Percentiles rank a stretch among this genome's conserved stretches.
phyloP scores from a whole-genome alignment of 495 filamentous ascomycete genomes.

The Neurospora sp. region DNA sequence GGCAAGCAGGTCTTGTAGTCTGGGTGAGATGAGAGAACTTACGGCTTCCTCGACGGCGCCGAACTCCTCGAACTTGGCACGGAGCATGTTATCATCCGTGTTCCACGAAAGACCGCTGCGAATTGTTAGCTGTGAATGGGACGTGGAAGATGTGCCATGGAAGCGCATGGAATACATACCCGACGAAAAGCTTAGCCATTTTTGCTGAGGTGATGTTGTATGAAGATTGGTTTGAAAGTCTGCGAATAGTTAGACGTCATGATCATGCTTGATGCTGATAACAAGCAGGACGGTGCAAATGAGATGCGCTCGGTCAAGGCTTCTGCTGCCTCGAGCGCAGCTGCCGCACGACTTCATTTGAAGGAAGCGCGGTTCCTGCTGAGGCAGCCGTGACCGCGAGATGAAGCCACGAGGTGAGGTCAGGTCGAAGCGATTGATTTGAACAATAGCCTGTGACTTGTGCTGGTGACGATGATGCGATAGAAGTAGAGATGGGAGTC shows the following conservation, averaged over 20 bases:
- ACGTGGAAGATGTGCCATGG: not conserved
- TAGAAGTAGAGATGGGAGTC: not conserved
- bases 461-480: not conserved
- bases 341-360: not conserved
- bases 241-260: not conserved
- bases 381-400: not conserved
- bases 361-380: not conserved
- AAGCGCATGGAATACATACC: slow-evolving; percentile 45
- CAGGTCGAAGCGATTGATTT: not conserved
- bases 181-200: slow-evolving; percentile 89
- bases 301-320: not conserved
- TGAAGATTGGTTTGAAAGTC: not conserved
- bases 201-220: slow-evolving; percentile 12
- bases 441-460: not conserved
- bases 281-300: not conserved
- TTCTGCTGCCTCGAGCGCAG: not conserved
- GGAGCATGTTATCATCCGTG: slow-evolving; percentile 76
- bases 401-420: not conserved
- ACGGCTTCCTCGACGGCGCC: slow-evolving; percentile 89
- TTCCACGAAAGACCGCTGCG: slow-evolving; percentile 92
- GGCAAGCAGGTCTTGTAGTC: not conserved
- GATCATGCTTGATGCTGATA: not conserved
- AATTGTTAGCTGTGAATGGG: not conserved
- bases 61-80: slow-evolving; percentile 80
- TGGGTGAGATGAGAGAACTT: slow-evolving; percentile 28